phyloP scores from a whole-genome alignment of 306 rosid genomes.

The Calophaca sinica region DNA sequence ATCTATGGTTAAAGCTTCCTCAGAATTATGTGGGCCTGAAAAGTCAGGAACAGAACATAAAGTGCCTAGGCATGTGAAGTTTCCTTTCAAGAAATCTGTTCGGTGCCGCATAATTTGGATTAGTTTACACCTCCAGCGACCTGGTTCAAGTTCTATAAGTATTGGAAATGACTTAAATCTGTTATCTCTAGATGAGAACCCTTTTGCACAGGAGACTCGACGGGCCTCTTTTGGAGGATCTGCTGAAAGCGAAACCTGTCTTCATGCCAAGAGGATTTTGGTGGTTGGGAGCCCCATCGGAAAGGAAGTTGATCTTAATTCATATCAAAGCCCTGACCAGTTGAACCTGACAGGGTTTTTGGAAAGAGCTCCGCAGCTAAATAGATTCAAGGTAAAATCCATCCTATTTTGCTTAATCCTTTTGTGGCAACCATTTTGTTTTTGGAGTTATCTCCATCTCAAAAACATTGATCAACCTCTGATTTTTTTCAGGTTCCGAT shows the following conservation, averaged over 20 bases:
- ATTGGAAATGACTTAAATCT: conserved; percentile 73
- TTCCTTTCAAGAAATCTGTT: conserved; percentile 80
- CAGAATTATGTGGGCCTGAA: conserved; percentile 78
- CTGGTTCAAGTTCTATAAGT: conserved; percentile 82
- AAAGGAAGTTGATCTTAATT: conserved; percentile 62
- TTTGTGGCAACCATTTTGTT: conserved; percentile 23
- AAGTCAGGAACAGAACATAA: conserved; percentile 58
- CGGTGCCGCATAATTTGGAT: conserved; percentile 96
- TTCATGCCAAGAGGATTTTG: conserved; percentile 93
- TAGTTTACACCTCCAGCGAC: conserved; percentile 76
- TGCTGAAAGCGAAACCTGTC: conserved; percentile 73
- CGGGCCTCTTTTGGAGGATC: conserved; percentile 91
- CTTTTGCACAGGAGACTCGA: conserved; percentile 73
- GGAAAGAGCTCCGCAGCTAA: conserved; percentile 82
- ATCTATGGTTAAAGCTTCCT: conserved; percentile 71
- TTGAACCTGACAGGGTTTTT: conserved; percentile 63
- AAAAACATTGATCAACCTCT: conserved; percentile 34
- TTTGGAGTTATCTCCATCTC: conserved; percentile 27
- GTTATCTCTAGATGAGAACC: conserved; percentile 87
- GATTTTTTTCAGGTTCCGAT: conserved; percentile 73
- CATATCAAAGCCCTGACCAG: conserved; percentile 73
- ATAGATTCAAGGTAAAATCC: conserved; percentile 81
- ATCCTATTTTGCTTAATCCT: conserved; percentile 35
- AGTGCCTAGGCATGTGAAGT: conserved; percentile 81
- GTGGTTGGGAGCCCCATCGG: conserved; percentile 74